A percentile compares a stretch with the other conserved stretches of the same genome.
Evolutionary conservation across 2,329 filamentous ascomycete species (phyloP).

Genomic region (Hymenotorrendiella dingleyae): DNA sequence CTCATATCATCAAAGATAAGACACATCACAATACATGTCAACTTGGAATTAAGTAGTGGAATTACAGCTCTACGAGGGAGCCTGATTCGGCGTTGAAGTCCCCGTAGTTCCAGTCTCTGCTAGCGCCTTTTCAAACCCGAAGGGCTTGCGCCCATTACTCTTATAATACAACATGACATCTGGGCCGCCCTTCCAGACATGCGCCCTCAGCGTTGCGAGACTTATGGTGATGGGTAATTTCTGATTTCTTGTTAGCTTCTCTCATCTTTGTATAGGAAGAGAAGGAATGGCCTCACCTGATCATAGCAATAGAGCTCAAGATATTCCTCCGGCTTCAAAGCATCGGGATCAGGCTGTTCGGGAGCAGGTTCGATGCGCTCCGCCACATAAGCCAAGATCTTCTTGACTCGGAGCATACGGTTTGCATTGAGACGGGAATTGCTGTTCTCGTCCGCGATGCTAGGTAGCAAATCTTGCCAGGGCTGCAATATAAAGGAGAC

Average conservation of each 20-base stretch:
- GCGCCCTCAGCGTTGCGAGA: slow-evolving; percentile 83
- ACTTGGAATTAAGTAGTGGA: no score
- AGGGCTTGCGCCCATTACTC: slow-evolving; percentile 73
- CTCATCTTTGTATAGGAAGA: not conserved
- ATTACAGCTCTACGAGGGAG: no score
- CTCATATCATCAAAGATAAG: no score
- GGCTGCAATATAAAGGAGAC: slow-evolving; percentile 91
- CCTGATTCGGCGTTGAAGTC: no score
- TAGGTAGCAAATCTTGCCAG: slow-evolving; percentile 67
- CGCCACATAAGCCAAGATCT: slow-evolving; percentile 86
- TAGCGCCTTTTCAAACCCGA: no score
- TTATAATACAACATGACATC: slow-evolving; percentile 91
- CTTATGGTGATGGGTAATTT: slow-evolving; percentile 75
- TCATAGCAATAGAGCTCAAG: slow-evolving; percentile 93
- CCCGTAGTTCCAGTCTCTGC: no score
- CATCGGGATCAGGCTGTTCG: slow-evolving; percentile 51
- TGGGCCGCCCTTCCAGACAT: slow-evolving; percentile 91
- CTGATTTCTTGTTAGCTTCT: slow-evolving; percentile 16
- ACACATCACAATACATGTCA: no score
- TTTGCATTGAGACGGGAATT: slow-evolving; percentile 94
- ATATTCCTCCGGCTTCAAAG: slow-evolving; percentile 81
- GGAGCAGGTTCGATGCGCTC: slow-evolving; percentile 78
- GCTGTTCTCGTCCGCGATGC: slow-evolving; percentile 66
- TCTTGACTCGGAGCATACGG: slow-evolving; percentile 90
- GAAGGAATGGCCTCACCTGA: slow-evolving; percentile 52